Percentiles rank a stretch among this genome's conserved stretches.
phyloP scores from a whole-genome alignment of 164 flowering plant species.

The Vitis amurensis region DNA sequence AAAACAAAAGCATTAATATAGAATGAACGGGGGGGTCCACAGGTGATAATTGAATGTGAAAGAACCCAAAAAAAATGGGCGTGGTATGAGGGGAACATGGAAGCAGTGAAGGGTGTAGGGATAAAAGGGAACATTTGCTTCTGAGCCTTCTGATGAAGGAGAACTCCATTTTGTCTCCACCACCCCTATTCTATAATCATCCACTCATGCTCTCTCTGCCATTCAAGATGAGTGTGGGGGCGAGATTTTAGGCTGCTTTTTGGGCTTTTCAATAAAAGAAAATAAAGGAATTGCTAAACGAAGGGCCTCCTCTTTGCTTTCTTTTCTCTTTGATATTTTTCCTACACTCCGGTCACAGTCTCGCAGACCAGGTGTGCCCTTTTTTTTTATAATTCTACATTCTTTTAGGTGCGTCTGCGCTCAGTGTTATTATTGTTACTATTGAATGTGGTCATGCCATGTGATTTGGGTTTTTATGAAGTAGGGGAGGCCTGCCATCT shows the following conservation, averaged over 20 bases:
- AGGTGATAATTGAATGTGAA: slow-evolving; percentile 20
- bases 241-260: slow-evolving; percentile 8
- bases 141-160: slow-evolving; percentile 16
- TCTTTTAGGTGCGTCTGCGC: too few relatives aligned
- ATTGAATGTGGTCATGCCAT: too few relatives aligned
- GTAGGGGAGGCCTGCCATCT: too few relatives aligned
- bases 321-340: too few relatives aligned
- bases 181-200: not conserved
- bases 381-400: too few relatives aligned
- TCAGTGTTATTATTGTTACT: too few relatives aligned
- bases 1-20: slow-evolving; percentile 4
- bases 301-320: not conserved
- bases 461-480: too few relatives aligned
- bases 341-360: too few relatives aligned
- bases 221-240: not conserved
- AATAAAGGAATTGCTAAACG: not conserved
- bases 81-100: slow-evolving; percentile 34
- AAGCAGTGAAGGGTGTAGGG: slow-evolving; percentile 35
- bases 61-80: slow-evolving; percentile 20
- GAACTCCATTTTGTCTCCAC: slow-evolving; percentile 14
- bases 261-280: slow-evolving; percentile 2
- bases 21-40: slow-evolving; percentile 12
- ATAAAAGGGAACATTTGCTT: slow-evolving; percentile 35
- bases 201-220: slow-evolving; percentile 1
- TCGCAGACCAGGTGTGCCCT: too few relatives aligned